Base-by-base conservation (phyloP, 2,329 filamentous ascomycete genomes). In the Aureobasidium sp. region DNA sequence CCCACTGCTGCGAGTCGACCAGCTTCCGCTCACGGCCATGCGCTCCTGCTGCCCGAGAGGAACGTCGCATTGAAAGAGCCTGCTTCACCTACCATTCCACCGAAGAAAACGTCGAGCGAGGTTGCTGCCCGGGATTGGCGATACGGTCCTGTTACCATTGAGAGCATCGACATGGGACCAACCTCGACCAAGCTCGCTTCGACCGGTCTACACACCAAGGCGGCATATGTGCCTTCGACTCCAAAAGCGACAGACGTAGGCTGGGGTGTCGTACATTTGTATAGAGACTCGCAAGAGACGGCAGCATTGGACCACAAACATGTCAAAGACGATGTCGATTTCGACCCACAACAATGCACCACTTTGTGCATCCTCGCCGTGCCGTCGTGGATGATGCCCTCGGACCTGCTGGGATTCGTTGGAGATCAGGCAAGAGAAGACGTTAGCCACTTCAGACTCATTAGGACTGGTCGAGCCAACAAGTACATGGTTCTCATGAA, bases 401-500 rank as follows among this genome's bases (percentile, higher is more conserved):
- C 89, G 7, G 93, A 97, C 70, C 90, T 99, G 63, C 77, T 97
- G 66, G 92, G 91, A 0, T 97, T 95, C 69, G 84, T 97, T 6
- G 94, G 94, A 3, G 90, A 96, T 72, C 86, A 86, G 71, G 96
- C 93, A 73, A 84, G 89, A 72, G 85, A 89, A 63, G 84, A 92
- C 64, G 90, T 99, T 63, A 94, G 88, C 68, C 94, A 99, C 77
- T 96, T 96, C 72, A 83, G 94, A 59, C 91, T 99, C 84, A 89
- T 99, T 62, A 87, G 91, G 80, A 97, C 94, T 1, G 89, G 88
- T 60, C 83, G 87, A 65, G 87, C 91, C 73, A 97, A 95, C 74
- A 85, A 92, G 65, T 97, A 97, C 77, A 89, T 99, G 80, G 93
- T 96, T 29, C 80, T 99, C 64, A 89, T 99, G 84, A 97, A 96